Evolutionary conservation across 495 filamentous ascomycete genomes (phyloP), one percentile per base, ranked within the genome.

Genomic region (Annulohypoxylon bovei): DNA sequence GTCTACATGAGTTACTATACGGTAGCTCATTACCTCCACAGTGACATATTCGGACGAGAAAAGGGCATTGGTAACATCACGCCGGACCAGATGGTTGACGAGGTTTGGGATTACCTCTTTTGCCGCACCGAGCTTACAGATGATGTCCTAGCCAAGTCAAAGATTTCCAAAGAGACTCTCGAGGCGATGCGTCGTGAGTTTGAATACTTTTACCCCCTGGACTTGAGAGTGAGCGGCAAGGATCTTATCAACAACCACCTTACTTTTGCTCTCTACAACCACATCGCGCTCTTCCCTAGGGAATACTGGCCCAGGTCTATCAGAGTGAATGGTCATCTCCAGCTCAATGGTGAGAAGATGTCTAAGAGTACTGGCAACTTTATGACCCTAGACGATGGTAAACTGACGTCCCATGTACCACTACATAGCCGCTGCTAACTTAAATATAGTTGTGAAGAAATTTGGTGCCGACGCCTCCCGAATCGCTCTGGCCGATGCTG

Each of bases 1-100:
- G 87, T 98, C 75, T 99, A 99, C 81, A 95, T 94, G 91, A 89
- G 93, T 14, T 99, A 98, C 82, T 99, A 99, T 81, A 97, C 95
- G 6, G 88, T 99, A 68, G 89, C 92, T 9, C 95, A 97, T 78
- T 86, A 90, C 70, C 87, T 99, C 22, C 94, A 97, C 81, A 87
- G 82, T 49, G 84, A 85, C 72, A 88, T 93, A 27, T 97, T 92
- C 68, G 94, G 94, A 16, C 88, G 88, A 65, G 83, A 88, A 56
- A 82, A 85, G 55, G 94, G 94, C 55, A 76, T 85, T 28, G 80
- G 80, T 22, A 82, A 88, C 62, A 83, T 97, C 66, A 89, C 84
- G 35, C 83, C 94, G 1, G 91, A 94, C 11, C 92, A 98, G 80
- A 95, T 99, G 93, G 93, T 84, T 37, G 95, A 98, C 72, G 94